Evolutionary conservation across 2,329 filamentous ascomycete genomes (phyloP), one percentile per base, ranked within the genome.

Genomic region (Ophiostoma quercus): DNA sequence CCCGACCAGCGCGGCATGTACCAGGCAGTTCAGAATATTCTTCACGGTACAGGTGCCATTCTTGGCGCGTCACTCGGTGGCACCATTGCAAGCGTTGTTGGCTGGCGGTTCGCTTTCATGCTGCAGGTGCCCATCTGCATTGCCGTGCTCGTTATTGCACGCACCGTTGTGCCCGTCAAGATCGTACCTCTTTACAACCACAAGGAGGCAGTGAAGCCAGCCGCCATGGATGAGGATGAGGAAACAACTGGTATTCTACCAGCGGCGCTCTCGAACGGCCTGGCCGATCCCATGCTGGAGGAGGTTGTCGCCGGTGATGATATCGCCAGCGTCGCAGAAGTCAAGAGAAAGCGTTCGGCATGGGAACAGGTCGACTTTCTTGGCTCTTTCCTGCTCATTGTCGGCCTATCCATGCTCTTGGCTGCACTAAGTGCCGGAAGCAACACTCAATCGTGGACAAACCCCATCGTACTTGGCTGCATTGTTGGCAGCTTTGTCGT

Each of bases 21-120:
- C 88, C 91, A 93, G 77, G 90, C 90, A 1, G 82, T 82, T 71
- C 82, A 92, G 75, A 94, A 93, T 77, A 84, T 93, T 72, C 83
- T 92, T 67, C 92, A 85, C 74, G 89, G 89, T 0, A 79, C 82
- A 22, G 91, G 90, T n/a, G 85, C 89, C 3, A 86, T 87, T 5
- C 82, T 84, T 5, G 91, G 91, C 2, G 90, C 88, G 4, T 90
- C 91, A 0, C 73, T 94, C 0, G 91, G 87, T 73, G 91, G 91
- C 1, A 82, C 85, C 43, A 83, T 91, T 12, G 87, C 87, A 32
- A 87, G 90, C 73, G 80, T 79, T 1, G 81, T 91, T 29, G 88
- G 89, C 11, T 91, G 89, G 89, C 82, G 89, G 29, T 89, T 85
- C 84, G 88, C 86, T 70, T 90, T 90, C 71, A 75, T 88, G 3